Evolutionary conservation across 108 stramenopile genomes (phyloP).

Genomic region (Skeletonema grethae): DNA sequence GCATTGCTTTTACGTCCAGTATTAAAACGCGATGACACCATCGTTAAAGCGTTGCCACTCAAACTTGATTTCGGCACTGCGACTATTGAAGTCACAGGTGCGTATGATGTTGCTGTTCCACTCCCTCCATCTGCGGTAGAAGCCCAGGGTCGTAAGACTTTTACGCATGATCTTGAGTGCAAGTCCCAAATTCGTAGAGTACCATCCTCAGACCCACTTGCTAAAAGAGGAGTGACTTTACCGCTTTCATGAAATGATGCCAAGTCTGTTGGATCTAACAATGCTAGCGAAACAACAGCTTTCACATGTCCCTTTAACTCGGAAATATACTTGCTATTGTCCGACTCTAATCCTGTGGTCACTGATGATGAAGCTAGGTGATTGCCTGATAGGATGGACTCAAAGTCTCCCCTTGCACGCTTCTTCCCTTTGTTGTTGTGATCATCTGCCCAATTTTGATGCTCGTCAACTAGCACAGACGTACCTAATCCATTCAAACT

Average conservation of each 20-base stretch:
- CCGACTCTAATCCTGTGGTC: not conserved
- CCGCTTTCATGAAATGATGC: not conserved
- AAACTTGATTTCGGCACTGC: conserved; percentile 47
- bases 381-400: conserved; percentile 23
- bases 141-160: conserved; percentile 73
- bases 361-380: conserved; percentile 5
- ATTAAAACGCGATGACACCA: conserved; percentile 14
- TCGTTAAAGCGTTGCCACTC: not conserved
- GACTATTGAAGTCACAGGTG: conserved; percentile 65
- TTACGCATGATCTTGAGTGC: conserved; percentile 65
- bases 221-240: conserved; percentile 29
- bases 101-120: conserved; percentile 20
- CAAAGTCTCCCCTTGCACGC: conserved; percentile 14
- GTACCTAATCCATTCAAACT: conserved; percentile 44
- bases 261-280: conserved; percentile 52
- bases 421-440: not conserved
- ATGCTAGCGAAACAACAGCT: conserved; percentile 62
- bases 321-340: conserved; percentile 36
- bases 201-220: conserved; percentile 76
- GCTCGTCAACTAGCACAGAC: conserved; percentile 21
- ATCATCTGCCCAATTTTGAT: conserved; percentile 1
- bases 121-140: conserved; percentile 24
- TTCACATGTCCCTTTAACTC: conserved; percentile 74
- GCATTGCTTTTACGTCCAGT: not conserved
- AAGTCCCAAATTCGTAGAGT: conserved; percentile 84